Evolutionary conservation across 345 rosid species (phyloP), one percentile per base, ranked within the genome.

Genomic region (Jatropha curcas): DNA sequence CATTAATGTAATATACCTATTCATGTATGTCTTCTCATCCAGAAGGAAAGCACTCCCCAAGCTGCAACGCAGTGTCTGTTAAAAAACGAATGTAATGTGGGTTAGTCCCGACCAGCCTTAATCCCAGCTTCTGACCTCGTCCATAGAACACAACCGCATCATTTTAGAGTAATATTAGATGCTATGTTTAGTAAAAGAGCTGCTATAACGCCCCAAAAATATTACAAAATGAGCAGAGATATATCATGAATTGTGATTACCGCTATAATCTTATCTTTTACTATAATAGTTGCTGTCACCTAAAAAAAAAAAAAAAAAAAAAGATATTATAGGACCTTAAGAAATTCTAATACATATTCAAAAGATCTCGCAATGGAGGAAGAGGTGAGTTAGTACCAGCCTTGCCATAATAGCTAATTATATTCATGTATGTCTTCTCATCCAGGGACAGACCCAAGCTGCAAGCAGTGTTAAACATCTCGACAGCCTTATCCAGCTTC

Each of bases 21-120:
- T 92, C 85, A 82, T 86, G 86, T 88, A 92, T 51, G 91, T 85
- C 81, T 90, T 92, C 82, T 92, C 97, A 78, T 90, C 97, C 55
- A 85, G 71, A n/a, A n/a, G 78, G 79, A 53, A 72, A 88, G 46
- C n/a, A n/a, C n/a, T n/a, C 64, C 85, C 89, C 39, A 76, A 79
- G 77, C 74, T 68, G 28, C 71, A 65, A 67, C n/a, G 92, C 92
- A 3, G 69, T n/a, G n/a, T n/a, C n/a, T 73, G 43, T 81, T 75
- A 46, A 92, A 87, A 78, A 85, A n/a, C n/a, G n/a, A n/a, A n/a
- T n/a, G n/a, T n/a, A n/a, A n/a, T n/a, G n/a, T n/a, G n/a, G n/a
- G n/a, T n/a, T n/a, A n/a, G n/a, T 77, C 77, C 85, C 90, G 68
- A 83, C n/a, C 80, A 68, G 93, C 96, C 79, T 87, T 90, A 70